Evolutionary conservation across 192 early-diverging fungal genomes (phyloP).

Genomic region (Lunasporangiospora selenospora): DNA sequence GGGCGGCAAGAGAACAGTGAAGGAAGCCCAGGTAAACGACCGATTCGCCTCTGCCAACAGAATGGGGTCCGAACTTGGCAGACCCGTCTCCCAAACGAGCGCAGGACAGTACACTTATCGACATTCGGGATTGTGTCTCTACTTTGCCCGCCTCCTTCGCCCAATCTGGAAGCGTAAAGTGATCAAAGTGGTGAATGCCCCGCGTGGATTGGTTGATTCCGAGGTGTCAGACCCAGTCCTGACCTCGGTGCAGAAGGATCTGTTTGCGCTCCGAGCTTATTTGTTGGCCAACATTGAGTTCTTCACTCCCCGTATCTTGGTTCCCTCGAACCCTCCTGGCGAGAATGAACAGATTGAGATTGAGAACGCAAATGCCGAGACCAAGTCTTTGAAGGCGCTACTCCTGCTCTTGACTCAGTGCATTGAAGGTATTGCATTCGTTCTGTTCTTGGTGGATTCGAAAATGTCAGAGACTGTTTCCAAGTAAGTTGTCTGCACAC

Average conservation of each 20-base stretch:
- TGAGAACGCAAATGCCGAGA: constrained; percentile 55
- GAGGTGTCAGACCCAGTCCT: constrained; percentile 34
- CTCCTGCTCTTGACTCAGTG: constrained; percentile 60
- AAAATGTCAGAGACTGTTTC: constrained; percentile 62
- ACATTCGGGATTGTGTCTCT: constrained; percentile 81
- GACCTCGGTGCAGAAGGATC: constrained; percentile 35
- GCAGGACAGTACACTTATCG: constrained; percentile 66
- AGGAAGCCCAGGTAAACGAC: constrained; percentile 15
- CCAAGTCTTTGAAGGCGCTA: constrained; percentile 63
- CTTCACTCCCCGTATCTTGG: constrained; percentile 22
- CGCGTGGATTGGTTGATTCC: constrained; percentile 22
- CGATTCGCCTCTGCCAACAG: constrained; percentile 3
- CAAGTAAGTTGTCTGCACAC: constrained; percentile 34
- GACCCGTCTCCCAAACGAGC: constrained; percentile 36
- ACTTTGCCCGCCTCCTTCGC: constrained; percentile 73
- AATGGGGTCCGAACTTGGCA: constrained; percentile 42
- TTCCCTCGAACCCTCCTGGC: constrained; percentile 31
- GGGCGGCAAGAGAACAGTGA: constrained; percentile 34
- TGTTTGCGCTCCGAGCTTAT: constrained; percentile 24
- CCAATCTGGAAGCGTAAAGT: constrained; percentile 74
- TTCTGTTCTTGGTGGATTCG: constrained; percentile 69
- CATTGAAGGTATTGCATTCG: constrained; percentile 73
- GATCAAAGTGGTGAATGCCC: constrained; percentile 19
- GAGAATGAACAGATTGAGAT: constrained; percentile 46
- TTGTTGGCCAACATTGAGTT: constrained; percentile 16